Percentiles rank a stretch among this genome's conserved stretches.
Evolutionary conservation across 2,329 filamentous ascomycete species (phyloP).

Genomic region (Curvularia spicifera): DNA sequence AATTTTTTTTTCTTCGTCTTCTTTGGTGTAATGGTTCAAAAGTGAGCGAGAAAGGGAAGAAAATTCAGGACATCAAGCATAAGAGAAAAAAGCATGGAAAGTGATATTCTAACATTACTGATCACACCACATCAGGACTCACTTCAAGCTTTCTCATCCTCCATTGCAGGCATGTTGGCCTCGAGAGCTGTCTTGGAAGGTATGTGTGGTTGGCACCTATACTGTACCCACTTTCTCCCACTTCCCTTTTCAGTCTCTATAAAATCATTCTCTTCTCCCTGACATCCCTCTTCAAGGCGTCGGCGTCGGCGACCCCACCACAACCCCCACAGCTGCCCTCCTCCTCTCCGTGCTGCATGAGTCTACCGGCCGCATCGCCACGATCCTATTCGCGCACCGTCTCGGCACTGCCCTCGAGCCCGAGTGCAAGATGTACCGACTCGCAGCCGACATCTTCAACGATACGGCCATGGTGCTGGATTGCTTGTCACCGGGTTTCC

Average conservation of each 20-base stretch:
- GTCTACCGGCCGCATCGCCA: slow-evolving; percentile 79
- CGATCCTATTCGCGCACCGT: slow-evolving; percentile 83
- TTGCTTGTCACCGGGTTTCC: slow-evolving; percentile 76
- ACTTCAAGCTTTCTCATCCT: slow-evolving; percentile 82
- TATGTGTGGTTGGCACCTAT: slow-evolving; percentile 29
- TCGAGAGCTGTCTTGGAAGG: slow-evolving; percentile 82
- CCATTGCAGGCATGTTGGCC: slow-evolving; percentile 79
- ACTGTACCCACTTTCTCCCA: no score
- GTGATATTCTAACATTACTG: not conserved
- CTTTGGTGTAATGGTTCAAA: not conserved
- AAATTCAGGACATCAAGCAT: not conserved
- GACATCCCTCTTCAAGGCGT: slow-evolving; percentile 58
- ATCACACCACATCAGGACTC: slow-evolving; percentile 63
- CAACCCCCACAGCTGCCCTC: slow-evolving; percentile 79
- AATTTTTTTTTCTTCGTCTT: no score
- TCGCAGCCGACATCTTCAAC: slow-evolving; percentile 87
- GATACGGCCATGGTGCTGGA: slow-evolving; percentile 87
- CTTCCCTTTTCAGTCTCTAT: no score
- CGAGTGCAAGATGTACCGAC: slow-evolving; percentile 88
- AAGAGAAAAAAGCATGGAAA: not conserved
- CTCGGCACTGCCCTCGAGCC: slow-evolving; percentile 84
- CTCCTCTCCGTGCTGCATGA: slow-evolving; percentile 85
- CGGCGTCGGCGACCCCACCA: slow-evolving; percentile 81
- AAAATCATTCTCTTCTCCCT: not conserved
- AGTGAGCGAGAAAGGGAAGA: no score